Base-by-base conservation (phyloP, 1,139 yeast genomes). In the Hyphopichia wangnamkhiaoensis region DNA sequence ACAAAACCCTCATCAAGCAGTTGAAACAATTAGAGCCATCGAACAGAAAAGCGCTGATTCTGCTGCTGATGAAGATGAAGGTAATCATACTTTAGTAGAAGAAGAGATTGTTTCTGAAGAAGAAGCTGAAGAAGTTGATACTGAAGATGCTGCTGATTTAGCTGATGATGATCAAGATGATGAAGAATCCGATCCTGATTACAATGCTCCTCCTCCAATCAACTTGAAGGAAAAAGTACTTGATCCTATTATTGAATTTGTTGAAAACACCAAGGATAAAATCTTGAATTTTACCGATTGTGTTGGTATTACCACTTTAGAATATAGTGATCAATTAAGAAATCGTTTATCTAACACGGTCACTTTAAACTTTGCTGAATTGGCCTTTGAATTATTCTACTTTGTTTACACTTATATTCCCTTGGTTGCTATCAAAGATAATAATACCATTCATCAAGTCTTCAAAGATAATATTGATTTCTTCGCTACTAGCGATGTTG, bases 311-410 rank as follows among this genome's bases (percentile, higher is more conserved):
- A 71, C 74, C 38, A 53, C 70, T 39, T 57, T 65, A 37, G 72
- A 68, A 39, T 61, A 59, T 48, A 74, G 69, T 47, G 72, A 71
- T 41, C 70, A 65, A 41, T 59, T 76, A 44, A 68, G 82, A 58
- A 80, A 76, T 40, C 62, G 62, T 37, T 65, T 78, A 47, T 71
- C 79, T 38, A 73, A 66, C 42, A 68, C 80, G 14, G 69, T 74
- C 41, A 57, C 79, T 5, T 63, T 79, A 52, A 73, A 73, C 55
- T 71, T 59, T 42, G 41, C 71, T 38, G 71, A 73, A 46, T 55
- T 74, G 35, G 37, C 53, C 5, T 52, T 63, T 31, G 83, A 79
- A 56, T 54, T 68, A 15, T 29, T 55, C 7, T 61, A 58, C 49
- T 69, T 70, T 45, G 46, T 68, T 41, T 63, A 56, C 51, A 51